Evolutionary conservation across 495 filamentous ascomycete species (phyloP).

Genomic region (Aspergillus nidulans): DNA sequence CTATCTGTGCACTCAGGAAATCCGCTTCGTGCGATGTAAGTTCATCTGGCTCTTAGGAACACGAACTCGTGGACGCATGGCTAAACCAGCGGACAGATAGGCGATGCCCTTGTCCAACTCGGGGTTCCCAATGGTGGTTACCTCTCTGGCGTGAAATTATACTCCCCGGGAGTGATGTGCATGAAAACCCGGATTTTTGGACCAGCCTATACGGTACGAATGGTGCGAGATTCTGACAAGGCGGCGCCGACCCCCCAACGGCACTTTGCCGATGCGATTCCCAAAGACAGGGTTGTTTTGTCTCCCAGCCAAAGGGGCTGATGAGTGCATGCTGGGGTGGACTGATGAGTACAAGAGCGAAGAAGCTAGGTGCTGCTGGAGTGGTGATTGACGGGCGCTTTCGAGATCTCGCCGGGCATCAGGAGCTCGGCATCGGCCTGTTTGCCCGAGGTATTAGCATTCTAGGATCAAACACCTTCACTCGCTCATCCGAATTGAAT

Average conservation of each 20-base stretch:
- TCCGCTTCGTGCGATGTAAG: constrained; percentile 26
- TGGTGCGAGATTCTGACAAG: constrained; percentile 19
- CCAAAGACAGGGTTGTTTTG: constrained; percentile 47
- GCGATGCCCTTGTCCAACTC: constrained; percentile 39
- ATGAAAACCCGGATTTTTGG: constrained; percentile 52
- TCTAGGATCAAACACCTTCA: constrained; percentile 21
- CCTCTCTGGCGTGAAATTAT: constrained; percentile 53
- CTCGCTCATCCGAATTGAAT: constrained; percentile 24
- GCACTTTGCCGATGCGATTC: constrained; percentile 42
- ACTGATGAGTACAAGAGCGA: constrained; percentile 53
- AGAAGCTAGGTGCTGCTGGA: constrained; percentile 31
- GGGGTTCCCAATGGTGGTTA: constrained; percentile 52
- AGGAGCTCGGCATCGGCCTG: constrained; percentile 43
- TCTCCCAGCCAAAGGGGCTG: constrained; percentile 48
- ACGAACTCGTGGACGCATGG: background rate
- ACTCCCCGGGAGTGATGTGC: constrained; percentile 49
- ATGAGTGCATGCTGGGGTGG: constrained; percentile 58
- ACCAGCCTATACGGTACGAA: constrained; percentile 53
- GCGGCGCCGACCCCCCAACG: constrained; percentile 12
- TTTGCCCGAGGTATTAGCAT: constrained; percentile 51
- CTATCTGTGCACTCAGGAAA: constrained; percentile 17
- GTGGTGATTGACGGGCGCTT: constrained; percentile 56
- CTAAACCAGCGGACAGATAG: constrained; percentile 14
- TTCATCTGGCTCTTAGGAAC: background rate
- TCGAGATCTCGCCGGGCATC: constrained; percentile 56